Evolutionary conservation across 2,329 filamentous ascomycete species (phyloP), one percentile per base, ranked within the genome.

Genomic region (Teratosphaeria nubilosa): DNA sequence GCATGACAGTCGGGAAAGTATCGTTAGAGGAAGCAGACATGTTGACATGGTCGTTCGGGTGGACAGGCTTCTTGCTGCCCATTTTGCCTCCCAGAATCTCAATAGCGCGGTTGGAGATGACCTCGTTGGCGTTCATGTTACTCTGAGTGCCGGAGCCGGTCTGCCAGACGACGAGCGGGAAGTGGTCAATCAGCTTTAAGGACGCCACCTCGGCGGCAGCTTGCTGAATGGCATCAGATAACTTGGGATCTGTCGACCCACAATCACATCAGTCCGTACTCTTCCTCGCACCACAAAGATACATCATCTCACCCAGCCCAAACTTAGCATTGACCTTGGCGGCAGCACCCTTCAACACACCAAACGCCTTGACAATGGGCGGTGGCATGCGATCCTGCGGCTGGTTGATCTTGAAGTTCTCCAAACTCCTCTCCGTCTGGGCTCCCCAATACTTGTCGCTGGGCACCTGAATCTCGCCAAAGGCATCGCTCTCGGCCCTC

Each of bases 81-180:
- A 91, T 96, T 65, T 82, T 82, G 69, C 94, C 94, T 68, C 94
- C 94, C 56, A 97, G 83, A 64, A 97, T 95, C 81, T 97, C 92
- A 76, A 97, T 97, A 65, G 94, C 94, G 65, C 94, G 90, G 84
- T 97, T 99, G 65, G 92, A 96, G 76, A 99, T 97, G 76, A 99
- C 94, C 76, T 99, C 94, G 80, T 99, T 99, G 74, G 92, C 91
- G 80, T 99, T 99, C 94, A 97, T 97, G 85, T 96, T 97, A 75
- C 91, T 96, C 81, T 97, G 94, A 31, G 94, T 97, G 73, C 94
- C 94, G 55, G 94, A 97, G 64, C 94, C 94, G 57, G 94, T 99
- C 81, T 99, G 94, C 94, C 94, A 99, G 72, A 99, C 92, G 58
- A 97, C 92, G 61, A 97, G 88, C 65, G 94, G 94, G 79, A 99